Conservation (phyloP, 2,329 filamentous ascomycete genomes). For the Sclerotinia glacialis region DNA sequence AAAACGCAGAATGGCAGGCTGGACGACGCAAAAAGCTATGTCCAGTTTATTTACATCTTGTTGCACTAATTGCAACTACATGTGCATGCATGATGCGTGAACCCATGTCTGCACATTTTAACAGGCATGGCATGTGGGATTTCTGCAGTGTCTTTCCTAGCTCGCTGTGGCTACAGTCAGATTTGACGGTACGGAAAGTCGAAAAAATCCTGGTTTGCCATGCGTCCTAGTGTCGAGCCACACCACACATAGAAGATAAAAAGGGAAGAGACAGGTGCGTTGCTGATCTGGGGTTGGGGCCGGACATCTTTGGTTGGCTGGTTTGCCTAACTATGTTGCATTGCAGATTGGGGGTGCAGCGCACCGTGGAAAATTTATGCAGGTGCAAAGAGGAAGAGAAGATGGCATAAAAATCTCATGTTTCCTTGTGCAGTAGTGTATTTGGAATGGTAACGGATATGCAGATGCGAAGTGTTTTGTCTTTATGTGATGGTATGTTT, state of each 20-base stretch:
- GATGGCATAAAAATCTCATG: constrained; percentile 4
- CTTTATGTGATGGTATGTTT: not conserved
- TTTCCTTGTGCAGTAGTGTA: not conserved
- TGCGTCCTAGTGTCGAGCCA: constrained; percentile 17
- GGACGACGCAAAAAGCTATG: constrained; percentile 3
- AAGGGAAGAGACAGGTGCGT: not conserved
- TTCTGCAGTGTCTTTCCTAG: not conserved
- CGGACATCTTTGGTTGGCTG: constrained; percentile 4
- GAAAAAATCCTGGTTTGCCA: constrained; percentile 21
- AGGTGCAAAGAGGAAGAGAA: constrained; percentile 1
- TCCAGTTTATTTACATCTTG: not conserved
- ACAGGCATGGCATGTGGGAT: constrained; percentile 15
- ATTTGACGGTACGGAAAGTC: constrained; percentile 1
- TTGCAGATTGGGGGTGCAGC: constrained; percentile 16
- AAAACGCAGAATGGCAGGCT: constrained; percentile 9
- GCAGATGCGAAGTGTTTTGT: constrained; percentile 1
- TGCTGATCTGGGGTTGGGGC: constrained; percentile 18
- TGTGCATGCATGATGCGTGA: not conserved
- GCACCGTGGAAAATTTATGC: constrained; percentile 19
- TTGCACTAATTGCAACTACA: not conserved
- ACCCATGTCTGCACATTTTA: constrained; percentile 1
- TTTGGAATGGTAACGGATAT: constrained; percentile 3
- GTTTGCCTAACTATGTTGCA: constrained; percentile 1
- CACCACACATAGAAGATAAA: not conserved
- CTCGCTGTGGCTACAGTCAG: constrained; percentile 14